Base-by-base conservation (phyloP, 192 early-diverging fungal species). In the Chytriomyces sp. region DNA sequence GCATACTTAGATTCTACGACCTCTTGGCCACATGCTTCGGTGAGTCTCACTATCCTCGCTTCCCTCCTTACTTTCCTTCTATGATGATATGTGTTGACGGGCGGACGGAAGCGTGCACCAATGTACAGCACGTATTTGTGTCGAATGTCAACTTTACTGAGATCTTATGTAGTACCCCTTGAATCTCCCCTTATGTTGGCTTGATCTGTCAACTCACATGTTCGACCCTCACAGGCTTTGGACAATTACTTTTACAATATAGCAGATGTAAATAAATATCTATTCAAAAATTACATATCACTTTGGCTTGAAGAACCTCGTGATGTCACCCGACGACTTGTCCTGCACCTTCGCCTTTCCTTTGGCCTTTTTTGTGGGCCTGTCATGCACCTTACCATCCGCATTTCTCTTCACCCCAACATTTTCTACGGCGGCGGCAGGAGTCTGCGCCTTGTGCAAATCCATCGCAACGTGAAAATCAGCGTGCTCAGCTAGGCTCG, bases 381-480 rank as follows among this genome's bases (percentile, higher is more conserved):
- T 17, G 14, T 22, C 32, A 12, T 32, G 25, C 22, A 19, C 12
- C 8, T 8, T 5, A 7, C 25, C 12, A 25, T 25, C 2, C 31
- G 19, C 56, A 14, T 4, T 25, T 30, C 56, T 26, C 12, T 17
- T 26, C 5, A 30, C 56, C 28, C 56, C 28, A 26, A 1, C 19
- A 25, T 25, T 26, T 14, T 32, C 28, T 32, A 28, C 28, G 1
- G 31, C 2, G 12, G 14, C 31, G 56, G 12, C 56, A 17, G 26
- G 2, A 4, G 22, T 14, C 14, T 3, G 1, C 17, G 22, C 0
- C n/a, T 40, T 70, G 36, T 86, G 77, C 53, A 88, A 61, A 3
- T 60, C 62, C 5, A 83, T 38, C 2, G 85, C 87, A 74, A 86
- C 83, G 63, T 89, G 87, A 59, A 40, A 88, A 65, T 89, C 87